Percentiles rank a stretch among this genome's conserved stretches.
These are phyloP conservation scores for Neopestalotiopsis rosae DNA, from an alignment of 2,329 filamentous ascomycete species.

Conservation along the genomic window DNA sequence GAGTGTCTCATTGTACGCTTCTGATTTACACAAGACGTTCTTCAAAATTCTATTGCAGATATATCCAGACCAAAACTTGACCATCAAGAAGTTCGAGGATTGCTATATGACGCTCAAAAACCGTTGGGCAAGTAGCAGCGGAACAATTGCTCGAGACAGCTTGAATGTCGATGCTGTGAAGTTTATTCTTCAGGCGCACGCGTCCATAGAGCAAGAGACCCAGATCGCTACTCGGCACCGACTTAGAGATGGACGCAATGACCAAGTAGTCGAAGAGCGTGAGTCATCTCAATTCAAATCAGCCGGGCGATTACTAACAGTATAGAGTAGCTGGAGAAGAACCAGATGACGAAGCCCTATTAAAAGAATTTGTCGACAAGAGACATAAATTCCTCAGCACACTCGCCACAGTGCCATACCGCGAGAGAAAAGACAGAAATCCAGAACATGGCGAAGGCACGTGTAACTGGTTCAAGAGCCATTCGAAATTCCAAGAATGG, in stretches of 20 bases:
- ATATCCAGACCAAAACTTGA: background rate
- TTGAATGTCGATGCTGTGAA: background rate
- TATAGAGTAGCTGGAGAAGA: too few species aligned
- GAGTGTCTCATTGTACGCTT: background rate
- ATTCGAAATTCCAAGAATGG: background rate
- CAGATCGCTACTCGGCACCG: background rate
- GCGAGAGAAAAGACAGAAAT: background rate
- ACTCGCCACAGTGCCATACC: background rate
- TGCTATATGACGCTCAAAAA: background rate
- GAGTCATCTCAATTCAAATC: background rate
- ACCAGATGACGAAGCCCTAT: too few species aligned
- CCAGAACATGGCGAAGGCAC: background rate
- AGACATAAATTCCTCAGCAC: too few species aligned
- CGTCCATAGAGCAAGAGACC: background rate
- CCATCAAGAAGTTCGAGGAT: background rate
- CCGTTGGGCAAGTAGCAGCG: background rate
- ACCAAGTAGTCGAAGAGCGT: background rate
- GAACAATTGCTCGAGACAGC: background rate
- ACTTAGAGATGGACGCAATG: too few species aligned
- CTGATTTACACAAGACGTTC: conserved; percentile 15
- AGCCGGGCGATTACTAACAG: too few species aligned
- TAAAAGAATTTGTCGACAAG: too few species aligned
- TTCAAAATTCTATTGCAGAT: conserved; percentile 21
- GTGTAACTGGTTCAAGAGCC: background rate
- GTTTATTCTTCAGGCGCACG: background rate